Percentiles rank a stretch among this genome's conserved stretches.
phyloP scores from a whole-genome alignment of 2,329 filamentous ascomycete species.

The Nothopassalora personata region DNA sequence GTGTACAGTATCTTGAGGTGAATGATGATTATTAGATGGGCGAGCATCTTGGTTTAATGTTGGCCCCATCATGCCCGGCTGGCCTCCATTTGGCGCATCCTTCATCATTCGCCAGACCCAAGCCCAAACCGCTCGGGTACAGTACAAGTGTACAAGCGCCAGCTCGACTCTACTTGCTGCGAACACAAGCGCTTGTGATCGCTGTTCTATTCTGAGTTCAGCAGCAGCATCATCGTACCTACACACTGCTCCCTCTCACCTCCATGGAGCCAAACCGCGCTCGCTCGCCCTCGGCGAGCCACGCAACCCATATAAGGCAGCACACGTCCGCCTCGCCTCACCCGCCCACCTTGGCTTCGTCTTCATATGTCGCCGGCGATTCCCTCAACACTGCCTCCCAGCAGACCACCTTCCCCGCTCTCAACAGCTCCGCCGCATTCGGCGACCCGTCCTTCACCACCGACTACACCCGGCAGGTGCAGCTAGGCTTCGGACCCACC shows the following conservation, averaged over 20 bases:
- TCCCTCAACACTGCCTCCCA: not conserved
- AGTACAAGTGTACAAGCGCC: not conserved
- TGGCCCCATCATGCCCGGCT: not conserved
- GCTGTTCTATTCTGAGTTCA: not conserved
- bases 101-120: not conserved
- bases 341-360: conserved; percentile 19
- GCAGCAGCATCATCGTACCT: not conserved
- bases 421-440: conserved; percentile 26
- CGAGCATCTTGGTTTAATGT: not conserved
- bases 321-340: conserved; percentile 28
- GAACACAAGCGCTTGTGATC: not conserved
- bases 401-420: conserved; percentile 7
- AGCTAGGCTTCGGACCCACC: conserved; percentile 40
- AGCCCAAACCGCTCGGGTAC: not conserved
- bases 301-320: conserved; percentile 27
- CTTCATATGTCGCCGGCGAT: conserved; percentile 10
- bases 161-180: not conserved
- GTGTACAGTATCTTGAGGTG: not conserved
- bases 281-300: conserved; percentile 26
- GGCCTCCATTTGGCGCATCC: not conserved
- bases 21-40: not conserved
- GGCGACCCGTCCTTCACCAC: conserved; percentile 37
- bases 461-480: conserved; percentile 39
- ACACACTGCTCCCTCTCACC: not conserved
- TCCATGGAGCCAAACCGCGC: conserved; percentile 19